A percentile compares a stretch with the other conserved stretches of the same genome.
Evolutionary conservation across 139 green algal species (phyloP).

Genomic region (Haematococcus lacustris): DNA sequence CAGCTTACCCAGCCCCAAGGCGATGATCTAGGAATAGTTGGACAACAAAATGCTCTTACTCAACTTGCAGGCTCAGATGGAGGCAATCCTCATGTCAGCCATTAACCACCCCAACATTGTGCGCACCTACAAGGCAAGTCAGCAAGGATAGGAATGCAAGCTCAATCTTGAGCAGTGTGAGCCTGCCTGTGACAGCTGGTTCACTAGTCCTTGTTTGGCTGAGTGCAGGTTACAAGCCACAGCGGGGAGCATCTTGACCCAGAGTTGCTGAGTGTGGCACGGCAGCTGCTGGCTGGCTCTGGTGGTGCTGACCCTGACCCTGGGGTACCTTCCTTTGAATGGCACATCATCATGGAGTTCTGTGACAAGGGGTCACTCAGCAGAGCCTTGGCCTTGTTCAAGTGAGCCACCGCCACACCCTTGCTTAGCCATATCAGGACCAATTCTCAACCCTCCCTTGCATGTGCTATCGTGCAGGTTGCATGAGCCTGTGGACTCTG

Average conservation of each 20-base stretch:
- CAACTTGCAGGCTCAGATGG: constrained; percentile 48
- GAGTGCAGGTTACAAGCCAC: constrained; percentile 27
- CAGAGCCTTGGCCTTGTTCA: constrained; percentile 25
- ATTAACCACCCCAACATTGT: constrained; percentile 40
- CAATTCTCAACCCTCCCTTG: no score
- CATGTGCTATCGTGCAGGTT: no score
- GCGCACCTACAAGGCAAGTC: constrained; percentile 31
- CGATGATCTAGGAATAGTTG: no score
- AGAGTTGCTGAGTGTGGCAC: constrained; percentile 26
- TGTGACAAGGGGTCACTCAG: constrained; percentile 44
- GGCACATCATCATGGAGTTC: constrained; percentile 57
- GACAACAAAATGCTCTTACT: no score
- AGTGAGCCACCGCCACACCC: constrained; percentile 8
- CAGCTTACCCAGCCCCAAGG: no score
- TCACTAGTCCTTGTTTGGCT: no score
- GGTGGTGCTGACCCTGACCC: constrained; percentile 4
- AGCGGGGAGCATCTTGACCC: constrained; percentile 28
- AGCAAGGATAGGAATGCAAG: no score
- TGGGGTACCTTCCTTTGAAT: constrained; percentile 29
- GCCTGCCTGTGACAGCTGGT: no score
- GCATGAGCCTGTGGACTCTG: constrained; percentile 11
- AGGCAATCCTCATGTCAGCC: constrained; percentile 35
- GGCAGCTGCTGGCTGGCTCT: constrained; percentile 17
- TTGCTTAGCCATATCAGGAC: no score
- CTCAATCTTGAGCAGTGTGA: no score